Evolutionary conservation across 2,329 filamentous ascomycete genomes (phyloP), one percentile per base, ranked within the genome.

Genomic region (Penicillium nordicum): DNA sequence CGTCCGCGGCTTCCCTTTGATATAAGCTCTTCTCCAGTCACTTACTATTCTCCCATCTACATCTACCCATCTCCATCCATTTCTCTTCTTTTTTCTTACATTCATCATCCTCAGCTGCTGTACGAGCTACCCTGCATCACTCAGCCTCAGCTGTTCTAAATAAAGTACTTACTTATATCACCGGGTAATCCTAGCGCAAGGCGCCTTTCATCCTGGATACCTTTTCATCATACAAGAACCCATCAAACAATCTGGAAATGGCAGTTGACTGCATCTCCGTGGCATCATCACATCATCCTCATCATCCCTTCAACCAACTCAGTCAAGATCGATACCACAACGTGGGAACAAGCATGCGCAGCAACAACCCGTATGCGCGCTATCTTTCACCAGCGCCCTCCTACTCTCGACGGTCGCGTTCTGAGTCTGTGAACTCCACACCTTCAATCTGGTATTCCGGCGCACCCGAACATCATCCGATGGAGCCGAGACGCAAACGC

Each of bases 301-400:
- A 60, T 16, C 62, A 67, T 30, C 60, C 61, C 18, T 59, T 59
- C 49, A 63, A 67, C 41, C 57, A 55, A 50, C 38, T 52, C 12
- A 21, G 43, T 32, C 49, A 48, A 14, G 46, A 57, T 46, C 57
- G 60, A 48, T 46, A 46, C 18, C 38, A 43, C 11, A 56, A 53
- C 21, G 45, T 50, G 40, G 50, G 40, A 16, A 51, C 49, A 40
- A 53, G 27, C 5, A 50, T 62, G 18, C 53, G 58, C 42, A 66
- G 57, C 56, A 61, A 64, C 47, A 70, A 66, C 52, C 67, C 68
- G 8, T 71, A 71, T 49, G 56, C 63, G 29, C 61, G 63, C 36
- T 67, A 65, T 52, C 62, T 68, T 38, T 68, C 69, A 12, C 60
- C 68, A 3, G 62, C 66, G 9, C 62, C 66, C 11, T 61, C 62